Evolutionary conservation across 345 rosid species (phyloP).

Genomic region (Durio zibethinus): DNA sequence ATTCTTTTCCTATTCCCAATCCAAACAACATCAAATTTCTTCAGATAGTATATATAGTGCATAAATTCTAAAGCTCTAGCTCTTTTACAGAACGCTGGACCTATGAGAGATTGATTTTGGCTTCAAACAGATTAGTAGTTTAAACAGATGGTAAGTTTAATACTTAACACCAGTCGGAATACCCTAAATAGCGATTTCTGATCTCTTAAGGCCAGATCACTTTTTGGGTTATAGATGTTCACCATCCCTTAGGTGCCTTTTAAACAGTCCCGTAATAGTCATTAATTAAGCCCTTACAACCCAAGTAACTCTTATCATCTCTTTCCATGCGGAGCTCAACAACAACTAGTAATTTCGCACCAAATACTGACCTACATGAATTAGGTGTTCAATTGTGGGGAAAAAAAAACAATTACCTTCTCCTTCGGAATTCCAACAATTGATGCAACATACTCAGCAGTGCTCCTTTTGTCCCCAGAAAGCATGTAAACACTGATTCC

Average conservation of each 20-base stretch:
- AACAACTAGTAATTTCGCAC: neutral
- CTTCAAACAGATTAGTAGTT: neutral
- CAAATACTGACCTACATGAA: neutral
- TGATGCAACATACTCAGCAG: slow-evolving; percentile 89
- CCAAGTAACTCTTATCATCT: neutral
- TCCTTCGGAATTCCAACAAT: slow-evolving; percentile 80
- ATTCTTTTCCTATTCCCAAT: neutral
- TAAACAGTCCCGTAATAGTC: neutral
- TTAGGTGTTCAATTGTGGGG: neutral
- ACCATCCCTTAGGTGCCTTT: neutral
- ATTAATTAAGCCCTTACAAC: neutral
- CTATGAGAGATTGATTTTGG: neutral
- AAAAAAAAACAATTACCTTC: slow-evolving; percentile 42
- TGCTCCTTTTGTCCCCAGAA: slow-evolving; percentile 82
- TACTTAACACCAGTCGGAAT: neutral
- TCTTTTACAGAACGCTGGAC: neutral
- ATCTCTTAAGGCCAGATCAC: neutral
- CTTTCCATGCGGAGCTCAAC: neutral
- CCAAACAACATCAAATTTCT: neutral
- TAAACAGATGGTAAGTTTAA: neutral
- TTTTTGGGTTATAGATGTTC: neutral
- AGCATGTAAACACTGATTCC: slow-evolving; percentile 86
- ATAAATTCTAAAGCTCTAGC: neutral
- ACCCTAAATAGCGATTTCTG: neutral
- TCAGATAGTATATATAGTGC: neutral